Conservation (phyloP, 148 eudicot genomes). For the Diospyros kaki region DNA sequence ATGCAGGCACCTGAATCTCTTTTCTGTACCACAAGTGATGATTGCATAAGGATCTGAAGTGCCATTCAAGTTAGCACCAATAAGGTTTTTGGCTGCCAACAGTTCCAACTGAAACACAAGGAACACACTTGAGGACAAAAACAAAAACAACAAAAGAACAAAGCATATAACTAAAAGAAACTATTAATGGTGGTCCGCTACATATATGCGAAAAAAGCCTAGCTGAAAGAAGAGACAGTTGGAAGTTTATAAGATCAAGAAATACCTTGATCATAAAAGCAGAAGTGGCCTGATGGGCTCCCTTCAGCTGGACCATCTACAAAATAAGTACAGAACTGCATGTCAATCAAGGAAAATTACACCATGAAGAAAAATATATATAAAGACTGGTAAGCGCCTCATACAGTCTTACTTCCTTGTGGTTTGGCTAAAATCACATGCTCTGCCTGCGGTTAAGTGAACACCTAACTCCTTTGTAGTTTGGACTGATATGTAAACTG, state of each 20-base stretch:
- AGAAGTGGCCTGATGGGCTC: conserved; percentile 43
- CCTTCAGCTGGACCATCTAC: conserved; percentile 66
- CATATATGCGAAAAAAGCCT: background rate
- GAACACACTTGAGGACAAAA: background rate
- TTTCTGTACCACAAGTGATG: conserved; percentile 79
- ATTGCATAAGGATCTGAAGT: conserved; percentile 96
- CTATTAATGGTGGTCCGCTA: background rate
- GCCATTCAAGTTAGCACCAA: conserved; percentile 84
- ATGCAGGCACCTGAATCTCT: conserved; percentile 78
- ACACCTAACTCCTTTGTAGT: no score
- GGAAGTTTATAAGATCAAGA: background rate
- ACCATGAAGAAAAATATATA: conserved; percentile 19
- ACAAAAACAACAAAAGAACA: no score
- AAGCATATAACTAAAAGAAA: background rate
- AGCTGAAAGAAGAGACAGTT: background rate
- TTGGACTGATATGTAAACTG: no score
- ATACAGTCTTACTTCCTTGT: no score
- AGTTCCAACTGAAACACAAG: conserved; percentile 60
- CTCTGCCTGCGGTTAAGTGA: no score
- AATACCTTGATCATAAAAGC: conserved; percentile 74
- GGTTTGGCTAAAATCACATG: no score
- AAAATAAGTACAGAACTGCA: conserved; percentile 67
- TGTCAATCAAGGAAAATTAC: conserved; percentile 50
- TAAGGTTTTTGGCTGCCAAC: conserved; percentile 85
- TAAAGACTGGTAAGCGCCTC: background rate